These are phyloP conservation scores for Periconia sp. DNA, from an alignment of 2,329 filamentous ascomycete genomes.

Conservation along the genomic window DNA sequence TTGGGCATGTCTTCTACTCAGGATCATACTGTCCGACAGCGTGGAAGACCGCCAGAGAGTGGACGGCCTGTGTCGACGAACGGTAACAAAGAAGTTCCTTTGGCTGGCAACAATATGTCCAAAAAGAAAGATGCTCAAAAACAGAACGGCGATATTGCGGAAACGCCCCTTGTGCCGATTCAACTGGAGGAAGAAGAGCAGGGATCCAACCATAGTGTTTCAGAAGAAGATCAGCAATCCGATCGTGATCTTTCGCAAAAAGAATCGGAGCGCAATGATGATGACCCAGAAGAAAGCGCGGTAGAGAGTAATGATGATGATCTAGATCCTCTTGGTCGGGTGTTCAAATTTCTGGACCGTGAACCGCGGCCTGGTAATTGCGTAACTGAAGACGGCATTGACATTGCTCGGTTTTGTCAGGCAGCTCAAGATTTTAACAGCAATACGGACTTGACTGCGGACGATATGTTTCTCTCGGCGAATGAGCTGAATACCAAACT, in stretches of 20 bases:
- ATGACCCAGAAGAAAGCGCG: neutral
- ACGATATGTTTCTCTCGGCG: conserved; percentile 10
- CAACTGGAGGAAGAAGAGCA: too few relatives aligned
- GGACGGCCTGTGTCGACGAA: neutral
- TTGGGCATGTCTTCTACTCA: neutral
- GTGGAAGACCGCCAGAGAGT: neutral
- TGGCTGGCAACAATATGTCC: neutral
- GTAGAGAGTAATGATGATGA: conserved; percentile 2
- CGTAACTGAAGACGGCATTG: conserved; percentile 14
- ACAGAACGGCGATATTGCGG: neutral
- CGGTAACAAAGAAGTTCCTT: neutral
- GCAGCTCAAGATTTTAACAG: neutral
- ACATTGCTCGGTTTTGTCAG: conserved; percentile 18
- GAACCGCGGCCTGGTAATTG: conserved; percentile 19
- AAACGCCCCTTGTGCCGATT: too few relatives aligned
- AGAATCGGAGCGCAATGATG: neutral
- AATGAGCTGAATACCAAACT: conserved; percentile 14
- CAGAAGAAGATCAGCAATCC: too few relatives aligned
- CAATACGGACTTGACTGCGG: conserved; percentile 5
- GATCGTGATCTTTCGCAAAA: too few relatives aligned
- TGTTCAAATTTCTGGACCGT: conserved; percentile 25
- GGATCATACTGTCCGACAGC: neutral
- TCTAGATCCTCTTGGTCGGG: conserved; percentile 10
- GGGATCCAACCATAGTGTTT: too few relatives aligned
- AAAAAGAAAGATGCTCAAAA: neutral